Conservation (phyloP, 768 basidiomycete species). For the Lactarius pseudohatsudake region DNA sequence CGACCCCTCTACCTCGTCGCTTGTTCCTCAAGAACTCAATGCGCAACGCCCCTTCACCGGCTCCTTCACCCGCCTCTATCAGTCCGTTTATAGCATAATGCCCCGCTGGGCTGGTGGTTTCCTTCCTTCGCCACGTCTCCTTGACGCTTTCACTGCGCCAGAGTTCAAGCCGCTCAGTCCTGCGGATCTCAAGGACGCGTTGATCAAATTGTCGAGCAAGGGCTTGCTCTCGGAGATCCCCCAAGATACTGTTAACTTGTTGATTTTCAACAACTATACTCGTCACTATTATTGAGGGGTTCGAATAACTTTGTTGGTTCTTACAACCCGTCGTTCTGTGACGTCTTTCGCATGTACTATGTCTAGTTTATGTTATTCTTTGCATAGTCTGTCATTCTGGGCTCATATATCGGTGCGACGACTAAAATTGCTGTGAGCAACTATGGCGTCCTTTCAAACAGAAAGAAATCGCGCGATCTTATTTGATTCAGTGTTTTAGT, state of each 20-base stretch:
- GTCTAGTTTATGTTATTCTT: constrained; percentile 3
- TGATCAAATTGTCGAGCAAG: constrained; percentile 58
- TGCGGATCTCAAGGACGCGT: constrained; percentile 70
- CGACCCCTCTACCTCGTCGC: constrained; percentile 44
- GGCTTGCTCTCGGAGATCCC: constrained; percentile 50
- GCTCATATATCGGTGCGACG: background rate
- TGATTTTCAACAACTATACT: constrained; percentile 49
- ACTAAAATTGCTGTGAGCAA: too few relatives aligned
- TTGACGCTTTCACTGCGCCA: constrained; percentile 41
- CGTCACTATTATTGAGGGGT: background rate
- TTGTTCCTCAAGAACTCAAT: constrained; percentile 39
- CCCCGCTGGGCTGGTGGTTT: constrained; percentile 55
- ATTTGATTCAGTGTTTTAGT: too few relatives aligned
- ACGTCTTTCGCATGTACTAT: constrained; percentile 6
- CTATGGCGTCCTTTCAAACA: too few relatives aligned
- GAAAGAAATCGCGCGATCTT: too few relatives aligned
- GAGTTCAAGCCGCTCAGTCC: constrained; percentile 55
- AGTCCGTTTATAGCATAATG: constrained; percentile 50
- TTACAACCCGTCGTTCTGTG: constrained; percentile 8
- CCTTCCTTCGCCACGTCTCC: constrained; percentile 51
- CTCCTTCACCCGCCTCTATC: constrained; percentile 49
- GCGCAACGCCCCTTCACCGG: constrained; percentile 38
- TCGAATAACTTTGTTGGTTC: constrained; percentile 1
- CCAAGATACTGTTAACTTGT: constrained; percentile 58
- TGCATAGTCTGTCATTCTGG: background rate